Evolutionary conservation across 257 asterid genomes (phyloP), one percentile per base, ranked within the genome.

Genomic region (Rehmannia glutinosa): DNA sequence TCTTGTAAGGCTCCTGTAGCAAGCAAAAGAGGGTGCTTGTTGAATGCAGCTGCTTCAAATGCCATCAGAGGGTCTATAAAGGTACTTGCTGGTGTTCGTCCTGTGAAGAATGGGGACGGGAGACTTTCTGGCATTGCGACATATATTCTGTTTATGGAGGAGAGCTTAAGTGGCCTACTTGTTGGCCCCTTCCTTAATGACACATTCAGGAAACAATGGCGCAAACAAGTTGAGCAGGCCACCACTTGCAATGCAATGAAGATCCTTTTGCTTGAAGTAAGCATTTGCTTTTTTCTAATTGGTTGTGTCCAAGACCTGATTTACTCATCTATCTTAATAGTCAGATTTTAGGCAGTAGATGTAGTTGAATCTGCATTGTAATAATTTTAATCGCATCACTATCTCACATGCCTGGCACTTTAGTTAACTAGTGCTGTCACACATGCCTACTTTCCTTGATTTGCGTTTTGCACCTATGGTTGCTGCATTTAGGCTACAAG

Each of bases 1-100:
- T 73, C 82, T 58, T 91, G 98, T 75, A 85, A 82, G 78, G 86
- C 94, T 69, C 39, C 75, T 54, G 87, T 81, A 21, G 39, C 77
- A 38, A 91, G 95, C 86, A 91, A 75, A 80, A 83, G 77, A 82
- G 95, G 81, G 7, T 91, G 96, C 77, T 77, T 91, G 79, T 72
- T 91, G 74, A 91, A 91, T 78, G 94, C 87, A 61, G 95, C 96
- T 73, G 95, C 92, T 56, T 76, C 86, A 75, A 83, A 76, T 85
- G 91, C 90, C 68, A 81, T 64, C 73, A 89, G 81, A 82, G 83
- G 92, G 80, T 72, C 87, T 42, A 70, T 67, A 71, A 91, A 88
- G 78, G 75, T 71, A 56, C 77, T 80, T 70, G 49, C 84, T 73
- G 82, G 90, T 42, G 74, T 86, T 66, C 86, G 79, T 61, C 77